Percentiles rank a stretch among this genome's conserved stretches.
These are phyloP conservation scores for Backusella australiensis DNA, from an alignment of 192 early-diverging fungal species.

Conservation along the genomic window DNA sequence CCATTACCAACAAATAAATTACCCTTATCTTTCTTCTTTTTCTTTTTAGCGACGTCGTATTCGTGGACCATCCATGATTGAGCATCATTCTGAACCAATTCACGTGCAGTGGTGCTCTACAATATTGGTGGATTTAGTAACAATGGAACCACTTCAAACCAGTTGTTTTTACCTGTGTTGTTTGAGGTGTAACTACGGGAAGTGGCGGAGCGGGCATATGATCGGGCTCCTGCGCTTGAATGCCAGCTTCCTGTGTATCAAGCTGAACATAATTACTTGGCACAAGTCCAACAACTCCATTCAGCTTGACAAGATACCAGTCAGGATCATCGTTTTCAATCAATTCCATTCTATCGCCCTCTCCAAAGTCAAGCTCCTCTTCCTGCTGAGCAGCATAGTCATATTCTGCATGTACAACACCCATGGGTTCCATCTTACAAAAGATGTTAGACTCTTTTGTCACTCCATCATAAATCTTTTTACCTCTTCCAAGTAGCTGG, in stretches of 20 bases:
- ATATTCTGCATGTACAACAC: constrained; percentile 67
- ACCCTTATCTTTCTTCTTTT: constrained; percentile 71
- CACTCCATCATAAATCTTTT: neutral
- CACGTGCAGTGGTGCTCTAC: neutral
- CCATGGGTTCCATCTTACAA: constrained; percentile 51
- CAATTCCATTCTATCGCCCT: constrained; percentile 70
- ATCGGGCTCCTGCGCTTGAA: neutral
- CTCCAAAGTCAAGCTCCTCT: constrained; percentile 81
- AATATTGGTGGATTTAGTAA: neutral
- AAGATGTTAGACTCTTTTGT: neutral
- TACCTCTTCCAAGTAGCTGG: constrained; percentile 81
- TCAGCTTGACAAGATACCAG: constrained; percentile 85
- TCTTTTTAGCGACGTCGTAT: constrained; percentile 62
- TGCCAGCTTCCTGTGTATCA: constrained; percentile 7
- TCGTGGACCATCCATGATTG: constrained; percentile 57
- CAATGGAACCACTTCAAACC: too few relatives aligned
- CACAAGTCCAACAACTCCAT: constrained; percentile 75
- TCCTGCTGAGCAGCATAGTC: constrained; percentile 80
- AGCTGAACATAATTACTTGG: constrained; percentile 84
- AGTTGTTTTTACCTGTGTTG: neutral
- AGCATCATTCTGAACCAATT: constrained; percentile 32
- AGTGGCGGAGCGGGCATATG: neutral
- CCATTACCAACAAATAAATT: constrained; percentile 62
- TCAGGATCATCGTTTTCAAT: constrained; percentile 86
- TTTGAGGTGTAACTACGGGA: neutral